phyloP scores from a whole-genome alignment of 2,329 filamentous ascomycete genomes.

The Sordariomycetes sp. region DNA sequence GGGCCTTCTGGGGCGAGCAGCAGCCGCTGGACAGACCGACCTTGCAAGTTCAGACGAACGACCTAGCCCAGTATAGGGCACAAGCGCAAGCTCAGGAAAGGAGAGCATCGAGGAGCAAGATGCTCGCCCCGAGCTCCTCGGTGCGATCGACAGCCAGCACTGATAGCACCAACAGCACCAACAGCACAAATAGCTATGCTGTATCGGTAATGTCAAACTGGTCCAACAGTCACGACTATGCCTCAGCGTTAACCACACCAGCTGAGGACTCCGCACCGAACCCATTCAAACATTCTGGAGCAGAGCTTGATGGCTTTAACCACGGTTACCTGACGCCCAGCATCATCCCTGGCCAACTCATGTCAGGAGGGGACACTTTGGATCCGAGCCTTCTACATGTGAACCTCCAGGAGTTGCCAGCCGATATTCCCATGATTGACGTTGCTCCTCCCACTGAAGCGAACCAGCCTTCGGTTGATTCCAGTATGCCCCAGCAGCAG shows the following conservation, averaged over 20 bases:
- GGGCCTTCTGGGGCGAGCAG: slow-evolving; percentile 1
- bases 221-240: slow-evolving; percentile 22
- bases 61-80: slow-evolving; percentile 20
- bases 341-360: too few species aligned
- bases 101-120: slow-evolving; percentile 29
- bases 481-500: too few species aligned
- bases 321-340: too few species aligned
- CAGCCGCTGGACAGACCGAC: slow-evolving; percentile 20
- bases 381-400: neutral
- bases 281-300: slow-evolving; percentile 3
- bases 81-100: slow-evolving; percentile 10
- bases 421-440: slow-evolving; percentile 5
- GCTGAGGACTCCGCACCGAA: slow-evolving; percentile 23
- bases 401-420: slow-evolving; percentile 10
- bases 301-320: neutral
- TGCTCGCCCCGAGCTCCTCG: slow-evolving; percentile 36
- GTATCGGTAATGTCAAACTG: slow-evolving; percentile 39
- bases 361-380: neutral
- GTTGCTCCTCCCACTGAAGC: too few species aligned
- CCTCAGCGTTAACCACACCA: slow-evolving; percentile 36
- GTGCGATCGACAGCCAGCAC: slow-evolving; percentile 34
- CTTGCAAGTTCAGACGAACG: slow-evolving; percentile 28
- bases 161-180: slow-evolving; percentile 27
- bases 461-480: too few species aligned
- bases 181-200: slow-evolving; percentile 25